phyloP scores from a whole-genome alignment of 2,329 filamentous ascomycete species.

The Sporothrix mexicana region DNA sequence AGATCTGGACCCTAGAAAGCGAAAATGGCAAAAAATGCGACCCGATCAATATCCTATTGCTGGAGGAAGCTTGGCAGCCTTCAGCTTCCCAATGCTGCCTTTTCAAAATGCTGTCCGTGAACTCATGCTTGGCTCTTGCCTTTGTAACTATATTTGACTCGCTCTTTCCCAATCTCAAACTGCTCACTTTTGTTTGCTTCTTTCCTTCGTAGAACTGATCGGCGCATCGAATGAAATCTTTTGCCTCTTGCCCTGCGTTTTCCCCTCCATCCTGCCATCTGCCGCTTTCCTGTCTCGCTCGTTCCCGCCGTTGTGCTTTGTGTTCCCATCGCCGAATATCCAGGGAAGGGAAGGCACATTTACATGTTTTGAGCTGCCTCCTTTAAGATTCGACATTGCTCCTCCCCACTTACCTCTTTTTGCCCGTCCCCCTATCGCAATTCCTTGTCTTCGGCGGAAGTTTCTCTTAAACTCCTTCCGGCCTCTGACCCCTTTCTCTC shows the following conservation, averaged over 20 bases:
- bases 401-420: background rate
- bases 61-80: background rate
- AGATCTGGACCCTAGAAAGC: background rate
- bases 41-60: background rate
- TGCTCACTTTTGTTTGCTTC: background rate
- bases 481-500: background rate
- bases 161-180: background rate
- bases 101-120: background rate
- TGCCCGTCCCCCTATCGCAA: background rate
- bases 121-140: background rate
- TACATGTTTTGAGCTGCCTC: background rate
- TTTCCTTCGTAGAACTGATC: background rate
- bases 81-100: too few species aligned
- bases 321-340: slow-evolving; percentile 1
- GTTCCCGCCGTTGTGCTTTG: slow-evolving; percentile 19
- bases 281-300: slow-evolving; percentile 19
- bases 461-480: background rate
- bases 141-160: too few species aligned
- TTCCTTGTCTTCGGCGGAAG: background rate
- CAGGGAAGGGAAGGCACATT: slow-evolving; percentile 2
- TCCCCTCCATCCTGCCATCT: slow-evolving; percentile 3
- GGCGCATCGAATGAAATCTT: background rate
- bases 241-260: background rate
- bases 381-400: background rate
- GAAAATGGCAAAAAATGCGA: background rate